Base-by-base conservation (phyloP, 768 basidiomycete species). In the Boletus sensibilis region DNA sequence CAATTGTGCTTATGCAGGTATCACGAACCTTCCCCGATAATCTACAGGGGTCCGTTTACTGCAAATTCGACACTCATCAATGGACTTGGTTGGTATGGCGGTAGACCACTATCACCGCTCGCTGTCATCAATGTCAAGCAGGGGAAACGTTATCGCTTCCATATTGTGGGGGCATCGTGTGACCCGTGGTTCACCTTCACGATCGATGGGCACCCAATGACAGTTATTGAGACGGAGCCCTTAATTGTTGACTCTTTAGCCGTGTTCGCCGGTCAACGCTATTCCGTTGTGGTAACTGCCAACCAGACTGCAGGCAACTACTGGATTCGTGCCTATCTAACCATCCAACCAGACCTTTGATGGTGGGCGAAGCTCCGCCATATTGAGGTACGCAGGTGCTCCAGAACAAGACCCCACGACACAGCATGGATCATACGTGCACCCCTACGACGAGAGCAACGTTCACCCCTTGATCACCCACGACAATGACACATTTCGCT, bases 401-500 rank as follows among this genome's bases (percentile, higher is more conserved):
- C 56, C 67, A 1, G 40, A 47, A 14, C 52, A 53, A 14, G 76
- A 78, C 0, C 78, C 78, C 7, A 67, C 60, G 2, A 72, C 64
- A 1, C 20, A 41, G 23, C 50, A 53, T 27, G 64, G 64, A 8
- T 52, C 64, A 20, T 63, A 66, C 23, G 34, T 55, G 5, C 51
- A 56, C 3, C 72, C 76, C 0, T 61, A 78, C 31, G 18, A 71
- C 1, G 79, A 79, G 52, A 71, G 66, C 0, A 63, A 74, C 29
- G 63, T 76, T 0, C 74, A 52, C 25, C 73, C 79, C 0, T 57
- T 78, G 31, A 21, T 56, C 16, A 43, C 49, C 13, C 57, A 48
- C 70, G 62, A 71, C 43, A 69, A 68, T 13, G 76, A 81, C 18
- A 81, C 80, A 0, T 75, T 90, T 29, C 80, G 86, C 11, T 89